Conservation (phyloP, 129 eudicot species). For the Apium graveolens region DNA sequence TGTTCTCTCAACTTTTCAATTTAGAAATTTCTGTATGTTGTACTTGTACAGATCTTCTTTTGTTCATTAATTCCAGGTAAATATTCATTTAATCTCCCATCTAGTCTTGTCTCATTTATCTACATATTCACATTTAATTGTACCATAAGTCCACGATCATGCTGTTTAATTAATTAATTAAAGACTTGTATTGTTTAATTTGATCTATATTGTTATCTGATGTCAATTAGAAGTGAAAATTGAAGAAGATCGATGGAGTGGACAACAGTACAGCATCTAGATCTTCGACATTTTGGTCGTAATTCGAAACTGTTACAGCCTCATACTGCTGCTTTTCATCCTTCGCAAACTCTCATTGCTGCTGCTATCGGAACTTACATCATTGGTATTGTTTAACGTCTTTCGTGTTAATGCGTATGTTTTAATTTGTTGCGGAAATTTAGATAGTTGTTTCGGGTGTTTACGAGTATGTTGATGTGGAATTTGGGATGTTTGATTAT, state of each 20-base stretch:
- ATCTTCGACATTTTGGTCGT: conserved; percentile 96
- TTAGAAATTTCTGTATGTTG: no score
- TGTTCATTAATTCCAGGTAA: not conserved
- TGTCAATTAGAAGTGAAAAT: conserved; percentile 1
- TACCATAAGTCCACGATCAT: not conserved
- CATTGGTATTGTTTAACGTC: conserved; percentile 39
- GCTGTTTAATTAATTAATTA: not conserved
- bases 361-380: conserved; percentile 77
- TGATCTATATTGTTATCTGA: not conserved
- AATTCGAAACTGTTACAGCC: conserved; percentile 87
- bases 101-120: not conserved
- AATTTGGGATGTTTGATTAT: not conserved
- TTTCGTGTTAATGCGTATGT: not conserved
- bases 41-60: not conserved
- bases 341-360: conserved; percentile 69
- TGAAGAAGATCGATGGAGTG: conserved; percentile 70
- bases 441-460: not conserved
- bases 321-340: conserved; percentile 96
- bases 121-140: no score
- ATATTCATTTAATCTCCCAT: not conserved
- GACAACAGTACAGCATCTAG: conserved; percentile 93
- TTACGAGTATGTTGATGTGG: not conserved
- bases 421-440: not conserved
- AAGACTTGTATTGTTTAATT: not conserved
- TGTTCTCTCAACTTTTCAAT: not conserved